Evolutionary conservation across 345 rosid genomes (phyloP).

Genomic region (Fremontodendron californicum): DNA sequence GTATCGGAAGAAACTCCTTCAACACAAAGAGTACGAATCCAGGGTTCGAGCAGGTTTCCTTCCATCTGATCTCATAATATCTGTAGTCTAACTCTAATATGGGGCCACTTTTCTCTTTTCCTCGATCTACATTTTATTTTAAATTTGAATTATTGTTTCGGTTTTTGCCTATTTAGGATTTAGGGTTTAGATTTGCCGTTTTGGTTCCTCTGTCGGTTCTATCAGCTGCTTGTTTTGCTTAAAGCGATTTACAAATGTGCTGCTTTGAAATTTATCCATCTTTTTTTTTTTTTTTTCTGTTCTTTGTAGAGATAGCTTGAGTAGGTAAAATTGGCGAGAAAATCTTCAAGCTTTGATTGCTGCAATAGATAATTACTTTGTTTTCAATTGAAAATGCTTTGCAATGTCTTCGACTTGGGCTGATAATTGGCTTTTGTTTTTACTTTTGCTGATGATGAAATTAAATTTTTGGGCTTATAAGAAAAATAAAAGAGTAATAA

Average conservation of each 20-base stretch:
- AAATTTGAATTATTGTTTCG: not conserved
- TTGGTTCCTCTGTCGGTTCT: not conserved
- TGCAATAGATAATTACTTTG: not conserved
- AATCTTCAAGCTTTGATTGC: not conserved
- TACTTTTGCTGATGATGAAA: not conserved
- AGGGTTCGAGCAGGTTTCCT: constrained; percentile 72
- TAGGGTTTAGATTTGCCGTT: constrained; percentile 12
- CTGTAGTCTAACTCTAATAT: constrained; percentile 6
- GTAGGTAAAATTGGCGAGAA: not conserved
- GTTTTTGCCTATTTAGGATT: not conserved
- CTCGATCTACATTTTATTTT: not conserved
- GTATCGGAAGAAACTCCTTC: constrained; percentile 85
- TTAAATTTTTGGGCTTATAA: not conserved
- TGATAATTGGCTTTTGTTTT: not conserved
- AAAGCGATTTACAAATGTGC: not conserved
- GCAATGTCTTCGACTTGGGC: not conserved
- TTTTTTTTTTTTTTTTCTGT: not conserved
- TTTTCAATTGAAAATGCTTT: not conserved
- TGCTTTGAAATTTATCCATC: not conserved
- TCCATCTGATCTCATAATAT: not conserved
- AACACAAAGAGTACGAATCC: constrained; percentile 82
- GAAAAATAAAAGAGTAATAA: not conserved
- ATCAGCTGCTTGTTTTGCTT: not conserved
- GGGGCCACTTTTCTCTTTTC: not conserved
- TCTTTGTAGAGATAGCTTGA: not conserved